Conservation (phyloP, 2,329 filamentous ascomycete genomes). For the Microsporum canis region DNA sequence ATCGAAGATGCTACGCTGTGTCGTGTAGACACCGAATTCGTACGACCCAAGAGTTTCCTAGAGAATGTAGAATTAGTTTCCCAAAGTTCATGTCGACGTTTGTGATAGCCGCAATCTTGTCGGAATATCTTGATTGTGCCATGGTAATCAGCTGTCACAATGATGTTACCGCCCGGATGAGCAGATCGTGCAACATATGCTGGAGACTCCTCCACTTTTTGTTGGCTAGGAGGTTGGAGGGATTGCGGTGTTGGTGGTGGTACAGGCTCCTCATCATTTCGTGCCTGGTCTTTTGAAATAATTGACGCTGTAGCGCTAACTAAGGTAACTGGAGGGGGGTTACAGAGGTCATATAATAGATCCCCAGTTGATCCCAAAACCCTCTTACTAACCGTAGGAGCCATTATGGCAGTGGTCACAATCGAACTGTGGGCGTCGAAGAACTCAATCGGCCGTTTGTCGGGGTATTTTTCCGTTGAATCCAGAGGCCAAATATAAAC, state of each 20-base stretch:
- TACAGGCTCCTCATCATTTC: conserved; percentile 18
- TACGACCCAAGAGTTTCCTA: conserved; percentile 47
- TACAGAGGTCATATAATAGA: conserved; percentile 92
- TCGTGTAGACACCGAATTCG: conserved; percentile 48
- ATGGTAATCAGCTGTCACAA: conserved; percentile 78
- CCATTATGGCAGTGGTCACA: conserved; percentile 80
- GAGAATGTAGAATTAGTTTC: conserved; percentile 69
- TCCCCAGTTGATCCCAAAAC: conserved; percentile 72
- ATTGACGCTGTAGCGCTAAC: conserved; percentile 59
- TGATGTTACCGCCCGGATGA: conserved; percentile 75
- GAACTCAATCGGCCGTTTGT: conserved; percentile 73
- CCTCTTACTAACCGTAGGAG: conserved; percentile 65
- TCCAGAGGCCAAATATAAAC: conserved; percentile 81
- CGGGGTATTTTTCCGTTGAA: conserved; percentile 53
- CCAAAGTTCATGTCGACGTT: conserved; percentile 65
- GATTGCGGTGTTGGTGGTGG: conserved; percentile 7
- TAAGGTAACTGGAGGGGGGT: conserved; percentile 78
- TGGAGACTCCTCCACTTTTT: conserved; percentile 55
- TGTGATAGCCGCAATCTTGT: conserved; percentile 79
- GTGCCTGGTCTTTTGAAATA: conserved; percentile 40
- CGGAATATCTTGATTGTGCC: conserved; percentile 90
- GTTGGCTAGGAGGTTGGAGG: conserved; percentile 25
- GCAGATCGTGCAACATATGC: conserved; percentile 64
- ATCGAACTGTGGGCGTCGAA: conserved; percentile 85
- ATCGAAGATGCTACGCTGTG: conserved; percentile 38